These are phyloP conservation scores for Haplosporangium sp. DNA, from an alignment of 371 early-diverging fungal species.

Conservation along the genomic window DNA sequence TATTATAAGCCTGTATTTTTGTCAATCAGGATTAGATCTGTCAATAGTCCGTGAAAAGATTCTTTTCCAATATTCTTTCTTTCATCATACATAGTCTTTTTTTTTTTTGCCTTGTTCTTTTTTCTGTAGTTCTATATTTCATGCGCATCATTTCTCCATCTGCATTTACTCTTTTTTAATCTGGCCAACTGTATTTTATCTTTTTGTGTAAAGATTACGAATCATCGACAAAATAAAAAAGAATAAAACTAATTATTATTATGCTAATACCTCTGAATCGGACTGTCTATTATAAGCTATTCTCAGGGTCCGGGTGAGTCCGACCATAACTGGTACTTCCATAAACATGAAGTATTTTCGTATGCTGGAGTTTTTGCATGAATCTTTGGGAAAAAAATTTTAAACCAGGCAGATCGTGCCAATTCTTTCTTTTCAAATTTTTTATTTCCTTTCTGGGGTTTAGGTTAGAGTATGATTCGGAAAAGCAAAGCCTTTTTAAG, in stretches of 20 bases:
- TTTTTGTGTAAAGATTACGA: background rate
- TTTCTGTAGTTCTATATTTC: constrained; percentile 11
- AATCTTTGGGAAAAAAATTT: too few species aligned
- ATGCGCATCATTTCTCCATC: background rate
- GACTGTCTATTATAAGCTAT: too few species aligned
- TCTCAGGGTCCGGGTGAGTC: too few species aligned
- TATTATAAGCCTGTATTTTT: background rate
- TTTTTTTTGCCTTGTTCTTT: background rate
- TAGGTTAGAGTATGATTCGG: too few species aligned
- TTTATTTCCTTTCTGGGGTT: too few species aligned
- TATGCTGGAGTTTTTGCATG: too few species aligned
- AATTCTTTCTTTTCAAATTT: too few species aligned
- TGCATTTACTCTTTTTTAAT: background rate
- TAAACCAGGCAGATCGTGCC: too few species aligned
- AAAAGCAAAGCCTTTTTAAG: too few species aligned
- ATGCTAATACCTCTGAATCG: background rate
- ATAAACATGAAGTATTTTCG: too few species aligned
- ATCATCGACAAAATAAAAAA: background rate
- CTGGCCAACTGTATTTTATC: constrained; percentile 22
- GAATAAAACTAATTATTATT: constrained; percentile 3
- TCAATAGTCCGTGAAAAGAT: background rate
- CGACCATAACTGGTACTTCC: too few species aligned
- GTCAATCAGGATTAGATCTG: background rate
- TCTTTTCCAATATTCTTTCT: constrained; percentile 1
- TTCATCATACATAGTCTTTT: background rate